Conservation (phyloP, 495 filamentous ascomycete genomes). For the Penicillium goetzii region DNA sequence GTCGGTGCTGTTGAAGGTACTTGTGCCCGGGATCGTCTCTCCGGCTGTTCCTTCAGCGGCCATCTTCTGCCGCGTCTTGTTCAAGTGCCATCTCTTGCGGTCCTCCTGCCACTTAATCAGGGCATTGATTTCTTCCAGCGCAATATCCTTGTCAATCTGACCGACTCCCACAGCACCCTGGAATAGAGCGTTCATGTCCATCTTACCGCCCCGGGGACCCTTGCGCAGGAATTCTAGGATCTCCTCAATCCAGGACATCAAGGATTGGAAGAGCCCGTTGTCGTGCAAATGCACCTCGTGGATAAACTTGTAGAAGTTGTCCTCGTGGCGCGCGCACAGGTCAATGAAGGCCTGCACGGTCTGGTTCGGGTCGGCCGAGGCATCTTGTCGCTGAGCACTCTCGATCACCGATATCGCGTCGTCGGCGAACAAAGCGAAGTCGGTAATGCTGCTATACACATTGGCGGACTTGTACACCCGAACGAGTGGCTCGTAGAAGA, state of each 20-base stretch:
- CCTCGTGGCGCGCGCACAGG: conserved; percentile 90
- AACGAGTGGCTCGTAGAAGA: conserved; percentile 97
- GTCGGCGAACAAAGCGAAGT: conserved; percentile 90
- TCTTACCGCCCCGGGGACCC: conserved; percentile 73
- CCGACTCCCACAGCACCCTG: conserved; percentile 71
- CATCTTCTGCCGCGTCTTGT: conserved; percentile 99
- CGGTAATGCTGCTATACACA: conserved; percentile 94
- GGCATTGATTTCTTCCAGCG: conserved; percentile 78
- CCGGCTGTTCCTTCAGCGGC: conserved; percentile 70
- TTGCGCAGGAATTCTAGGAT: conserved; percentile 91
- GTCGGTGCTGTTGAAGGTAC: conserved; percentile 71
- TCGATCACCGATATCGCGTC: conserved; percentile 90
- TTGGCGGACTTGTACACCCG: conserved; percentile 98
- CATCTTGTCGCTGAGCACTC: conserved; percentile 85
- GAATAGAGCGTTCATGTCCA: conserved; percentile 94
- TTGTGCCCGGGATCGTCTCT: conserved; percentile 48
- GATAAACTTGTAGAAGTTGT: conserved; percentile 98
- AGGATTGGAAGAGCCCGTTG: conserved; percentile 89
- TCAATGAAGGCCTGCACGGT: conserved; percentile 99
- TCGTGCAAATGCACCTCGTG: conserved; percentile 99
- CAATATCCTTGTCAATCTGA: conserved; percentile 68
- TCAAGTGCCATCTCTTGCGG: conserved; percentile 94
- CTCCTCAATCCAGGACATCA: conserved; percentile 98
- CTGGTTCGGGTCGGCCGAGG: conserved; percentile 93
- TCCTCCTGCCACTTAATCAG: conserved; percentile 93